Base-by-base conservation (phyloP, 495 filamentous ascomycete genomes). In the Neurospora sp. region DNA sequence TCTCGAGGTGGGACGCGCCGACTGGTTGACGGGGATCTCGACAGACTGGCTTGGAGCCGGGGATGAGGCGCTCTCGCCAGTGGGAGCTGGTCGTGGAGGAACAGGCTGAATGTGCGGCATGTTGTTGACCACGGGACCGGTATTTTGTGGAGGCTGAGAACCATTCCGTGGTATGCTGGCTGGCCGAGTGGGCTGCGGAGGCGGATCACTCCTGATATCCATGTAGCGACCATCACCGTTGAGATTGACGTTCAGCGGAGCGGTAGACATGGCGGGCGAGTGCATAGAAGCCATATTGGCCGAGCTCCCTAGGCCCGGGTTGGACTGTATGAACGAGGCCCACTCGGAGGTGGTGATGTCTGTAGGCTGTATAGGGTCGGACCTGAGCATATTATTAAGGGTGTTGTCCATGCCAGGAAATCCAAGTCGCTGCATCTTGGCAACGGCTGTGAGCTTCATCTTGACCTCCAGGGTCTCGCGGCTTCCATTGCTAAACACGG, bases 391-490 rank as follows among this genome's bases (percentile, higher is more conserved):
- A 75, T 75, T 45, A 73, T 74, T 72, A 41, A 78, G 35, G 71
- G 73, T 12, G 73, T 78, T 44, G 75, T 75, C 78, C 68, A 76
- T 72, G 70, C 39, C 18, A 22, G 76, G 53, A 68, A 75, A 75
- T 40, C 78, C 78, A 18, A 74, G 68, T 77, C 94, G 92, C 69
- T 89, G 83, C 70, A 89, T 88, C 41, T 88, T 94, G 12, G 92
- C 88, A 37, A 98, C 92, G 1, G 94, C 91, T 27, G 93, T 91
- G 41, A 99, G 85, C 75, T 93, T 93, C 69, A 99, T 82, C 81
- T 93, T 97, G 73, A 99, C 96, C 82, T 99, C 96, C 71, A 99
- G 82, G 2, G 93, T 98, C 79, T 99, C 96, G 77, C 91, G 92
- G 45, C 90, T 89, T 31, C 91, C 93, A 75, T 92, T 92, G 22